Percentiles rank a stretch among this genome's conserved stretches.
phyloP scores from a whole-genome alignment of 1,284 basidiomycete genomes.

The Cutaneotrichosporon mucoides region DNA sequence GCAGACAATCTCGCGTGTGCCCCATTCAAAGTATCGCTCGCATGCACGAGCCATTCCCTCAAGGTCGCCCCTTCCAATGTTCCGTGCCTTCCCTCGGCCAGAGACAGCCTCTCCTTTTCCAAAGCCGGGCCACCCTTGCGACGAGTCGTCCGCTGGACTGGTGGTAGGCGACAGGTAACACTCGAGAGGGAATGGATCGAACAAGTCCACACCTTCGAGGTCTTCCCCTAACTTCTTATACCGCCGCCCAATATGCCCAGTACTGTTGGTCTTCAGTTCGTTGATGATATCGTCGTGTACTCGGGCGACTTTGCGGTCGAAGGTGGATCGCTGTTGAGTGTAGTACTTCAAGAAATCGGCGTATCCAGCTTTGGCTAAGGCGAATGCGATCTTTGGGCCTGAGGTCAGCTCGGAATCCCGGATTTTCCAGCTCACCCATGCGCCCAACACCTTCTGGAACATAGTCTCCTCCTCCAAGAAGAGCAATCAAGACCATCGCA shows the following conservation, averaged over 20 bases:
- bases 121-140: slow-evolving; percentile 43
- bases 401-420: slow-evolving; percentile 13
- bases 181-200: slow-evolving; percentile 63
- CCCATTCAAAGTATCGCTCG: slow-evolving; percentile 87
- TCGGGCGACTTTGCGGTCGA: slow-evolving; percentile 47
- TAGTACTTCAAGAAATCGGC: slow-evolving; percentile 60
- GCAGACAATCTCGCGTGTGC: slow-evolving; percentile 58
- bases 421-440: slow-evolving; percentile 36
- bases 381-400: slow-evolving; percentile 48
- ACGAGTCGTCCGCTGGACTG: slow-evolving; percentile 49
- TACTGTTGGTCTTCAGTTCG: slow-evolving; percentile 68
- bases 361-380: slow-evolving; percentile 51
- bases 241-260: slow-evolving; percentile 56
- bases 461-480: slow-evolving; percentile 89
- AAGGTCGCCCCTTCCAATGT: slow-evolving; percentile 52
- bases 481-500: slow-evolving; percentile 77
- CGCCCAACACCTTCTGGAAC: slow-evolving; percentile 54
- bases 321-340: slow-evolving; percentile 38
- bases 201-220: slow-evolving; percentile 50
- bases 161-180: slow-evolving; percentile 58
- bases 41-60: slow-evolving; percentile 68
- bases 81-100: slow-evolving; percentile 28
- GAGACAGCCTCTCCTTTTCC: slow-evolving; percentile 22
- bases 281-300: slow-evolving; percentile 61
- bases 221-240: slow-evolving; percentile 59